Evolutionary conservation across 345 rosid species (phyloP), one percentile per base, ranked within the genome.

Genomic region (Rubroshorea leprosula): DNA sequence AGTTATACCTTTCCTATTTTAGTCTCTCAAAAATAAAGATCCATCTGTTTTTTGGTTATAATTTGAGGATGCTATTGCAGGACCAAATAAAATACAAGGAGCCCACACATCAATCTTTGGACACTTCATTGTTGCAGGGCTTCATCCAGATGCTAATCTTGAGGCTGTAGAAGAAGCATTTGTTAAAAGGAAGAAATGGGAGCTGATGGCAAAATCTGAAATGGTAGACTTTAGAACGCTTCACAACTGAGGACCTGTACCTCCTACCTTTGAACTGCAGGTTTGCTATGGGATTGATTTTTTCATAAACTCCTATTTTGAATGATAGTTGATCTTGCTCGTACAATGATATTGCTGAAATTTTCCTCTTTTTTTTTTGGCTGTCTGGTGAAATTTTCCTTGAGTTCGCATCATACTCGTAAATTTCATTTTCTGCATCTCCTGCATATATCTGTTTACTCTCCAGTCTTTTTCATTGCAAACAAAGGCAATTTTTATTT

Each of bases 221-320:
- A 51, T 74, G 43, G 55, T 73, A 64, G 82, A 83, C 54, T 74
- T 61, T 64, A 81, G 70, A 58, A 67, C 64, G 48, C 58, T 76
- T 51, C 89, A 74, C 59, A 68, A 72, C 49, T 78, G 73, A 50
- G 96, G 81, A 49, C 96, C 94, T 69, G 74, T 77, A 15, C 51
- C 76, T 75, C 99, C 94, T 6, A 26, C 81, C 41, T 58, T 93
- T 77, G 94, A 85, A 68, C 91, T 97, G 60, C 99, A 93, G 99
- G 99, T 93, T 68, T 59, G 64, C 47, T 44, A 50, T 35, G 41
- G 41, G 1, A 35, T 35, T 35, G 17, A 23, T 11, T n/a, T 49
- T 16, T 39, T 18, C 7, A 1, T 20, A 49, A 51, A 29, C 46
- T 6, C 54, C 39, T 43, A 7, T 15, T 57, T 51, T 31, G 20